Conservation (phyloP, 495 filamentous ascomycete species). For the Talaromyces proteolyticus region DNA sequence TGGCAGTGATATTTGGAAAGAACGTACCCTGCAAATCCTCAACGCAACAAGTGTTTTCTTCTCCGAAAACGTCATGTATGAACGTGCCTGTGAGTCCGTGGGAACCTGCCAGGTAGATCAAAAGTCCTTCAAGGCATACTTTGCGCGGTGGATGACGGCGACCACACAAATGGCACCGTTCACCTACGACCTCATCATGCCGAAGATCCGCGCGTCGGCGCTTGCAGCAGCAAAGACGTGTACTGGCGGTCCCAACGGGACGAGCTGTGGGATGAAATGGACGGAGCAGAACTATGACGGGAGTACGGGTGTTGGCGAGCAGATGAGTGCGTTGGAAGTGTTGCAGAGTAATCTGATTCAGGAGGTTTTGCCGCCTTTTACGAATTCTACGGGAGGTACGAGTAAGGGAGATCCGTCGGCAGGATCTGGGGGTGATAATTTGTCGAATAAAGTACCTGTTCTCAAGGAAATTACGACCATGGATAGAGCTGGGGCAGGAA, state of each 20-base stretch:
- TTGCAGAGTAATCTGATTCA: slow-evolving; percentile 57
- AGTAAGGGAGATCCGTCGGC: slow-evolving; percentile 66
- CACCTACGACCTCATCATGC: slow-evolving; percentile 54
- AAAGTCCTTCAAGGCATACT: slow-evolving; percentile 80
- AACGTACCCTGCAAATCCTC: slow-evolving; percentile 53
- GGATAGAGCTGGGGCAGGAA: slow-evolving; percentile 59
- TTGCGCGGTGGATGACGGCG: slow-evolving; percentile 74
- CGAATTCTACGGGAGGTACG: slow-evolving; percentile 63
- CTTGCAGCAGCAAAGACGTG: slow-evolving; percentile 66
- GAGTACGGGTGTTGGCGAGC: slow-evolving; percentile 57
- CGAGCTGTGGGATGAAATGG: slow-evolving; percentile 65
- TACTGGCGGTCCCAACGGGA: slow-evolving; percentile 47
- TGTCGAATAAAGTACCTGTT: not conserved
- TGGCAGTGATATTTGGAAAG: slow-evolving; percentile 49
- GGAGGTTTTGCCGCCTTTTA: slow-evolving; percentile 48
- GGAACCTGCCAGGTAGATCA: slow-evolving; percentile 68
- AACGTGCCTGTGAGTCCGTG: slow-evolving; percentile 55
- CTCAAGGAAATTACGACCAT: slow-evolving; percentile 38
- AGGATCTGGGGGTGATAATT: slow-evolving; percentile 34
- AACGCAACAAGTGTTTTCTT: slow-evolving; percentile 52
- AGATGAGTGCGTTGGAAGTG: slow-evolving; percentile 65
- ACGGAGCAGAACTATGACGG: slow-evolving; percentile 46
- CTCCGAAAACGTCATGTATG: slow-evolving; percentile 53
- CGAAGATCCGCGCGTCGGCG: slow-evolving; percentile 58
- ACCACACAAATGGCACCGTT: slow-evolving; percentile 68